These are phyloP conservation scores for Cryptococcus sp. DNA, from an alignment of 1,284 basidiomycete species.

Conservation along the genomic window DNA sequence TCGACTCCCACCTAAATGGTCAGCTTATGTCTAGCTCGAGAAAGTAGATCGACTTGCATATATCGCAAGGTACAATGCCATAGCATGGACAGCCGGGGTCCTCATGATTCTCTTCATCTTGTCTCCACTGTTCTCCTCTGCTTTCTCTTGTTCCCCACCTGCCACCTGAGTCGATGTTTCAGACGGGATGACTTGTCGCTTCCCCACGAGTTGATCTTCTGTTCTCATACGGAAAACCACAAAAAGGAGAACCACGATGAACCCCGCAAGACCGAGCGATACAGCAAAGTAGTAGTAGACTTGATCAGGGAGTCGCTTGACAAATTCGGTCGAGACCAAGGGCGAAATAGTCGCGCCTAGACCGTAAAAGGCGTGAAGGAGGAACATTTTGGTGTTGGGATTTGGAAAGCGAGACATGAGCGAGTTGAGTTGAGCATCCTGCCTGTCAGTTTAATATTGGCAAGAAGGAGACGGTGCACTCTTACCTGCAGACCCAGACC, in stretches of 20 bases:
- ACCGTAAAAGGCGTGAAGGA: slow-evolving; percentile 59
- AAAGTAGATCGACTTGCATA: slow-evolving; percentile 23
- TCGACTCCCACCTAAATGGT: slow-evolving; percentile 34
- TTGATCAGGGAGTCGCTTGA: slow-evolving; percentile 50
- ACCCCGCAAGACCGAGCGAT: slow-evolving; percentile 55
- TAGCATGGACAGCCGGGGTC: slow-evolving; percentile 26
- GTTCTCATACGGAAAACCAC: slow-evolving; percentile 55
- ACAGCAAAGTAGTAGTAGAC: slow-evolving; percentile 58
- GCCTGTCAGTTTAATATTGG: slow-evolving; percentile 35
- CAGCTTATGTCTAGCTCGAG: too few species aligned
- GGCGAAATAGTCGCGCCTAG: slow-evolving; percentile 63
- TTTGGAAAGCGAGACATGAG: slow-evolving; percentile 30
- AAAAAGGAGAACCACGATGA: slow-evolving; percentile 51
- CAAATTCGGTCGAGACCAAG: slow-evolving; percentile 63
- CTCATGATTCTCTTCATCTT: slow-evolving; percentile 40
- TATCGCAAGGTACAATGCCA: slow-evolving; percentile 36
- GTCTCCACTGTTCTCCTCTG: slow-evolving; percentile 15
- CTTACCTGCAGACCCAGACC: slow-evolving; percentile 56
- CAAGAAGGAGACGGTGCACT: slow-evolving; percentile 44
- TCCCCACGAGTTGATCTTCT: slow-evolving; percentile 51
- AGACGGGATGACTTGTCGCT: slow-evolving; percentile 5
- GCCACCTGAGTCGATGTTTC: not conserved
- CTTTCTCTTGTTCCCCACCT: not conserved
- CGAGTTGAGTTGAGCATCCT: slow-evolving; percentile 42
- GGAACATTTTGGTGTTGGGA: slow-evolving; percentile 54